Evolutionary conservation across 108 stramenopile species (phyloP).

Genomic region (Cylindrotheca closterium): DNA sequence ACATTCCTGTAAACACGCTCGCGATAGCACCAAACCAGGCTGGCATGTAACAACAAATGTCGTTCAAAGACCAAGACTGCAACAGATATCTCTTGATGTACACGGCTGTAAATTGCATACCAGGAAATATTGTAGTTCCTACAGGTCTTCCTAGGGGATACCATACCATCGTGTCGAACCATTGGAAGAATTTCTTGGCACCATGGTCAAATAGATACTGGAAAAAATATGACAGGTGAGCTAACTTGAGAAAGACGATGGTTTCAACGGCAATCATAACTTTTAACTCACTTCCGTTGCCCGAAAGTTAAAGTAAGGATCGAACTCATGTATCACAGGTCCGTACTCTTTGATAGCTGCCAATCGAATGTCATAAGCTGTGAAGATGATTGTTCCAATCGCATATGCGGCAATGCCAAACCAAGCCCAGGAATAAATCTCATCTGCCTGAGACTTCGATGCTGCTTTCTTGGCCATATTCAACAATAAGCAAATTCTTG

Average conservation of each 20-base stretch:
- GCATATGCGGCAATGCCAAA: constrained; percentile 53
- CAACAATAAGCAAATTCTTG: too few relatives aligned
- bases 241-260: constrained; percentile 91
- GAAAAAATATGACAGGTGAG: not conserved
- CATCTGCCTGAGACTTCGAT: constrained; percentile 2
- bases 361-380: constrained; percentile 86
- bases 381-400: constrained; percentile 37
- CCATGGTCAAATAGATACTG: constrained; percentile 81
- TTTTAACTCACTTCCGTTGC: constrained; percentile 88
- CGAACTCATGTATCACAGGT: constrained; percentile 98
- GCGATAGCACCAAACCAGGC: constrained; percentile 89
- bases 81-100: constrained; percentile 70
- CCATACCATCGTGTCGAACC: constrained; percentile 94
- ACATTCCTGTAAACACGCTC: constrained; percentile 60
- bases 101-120: constrained; percentile 96
- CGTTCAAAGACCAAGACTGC: constrained; percentile 72
- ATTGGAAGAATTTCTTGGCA: constrained; percentile 63
- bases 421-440: constrained; percentile 53
- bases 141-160: constrained; percentile 98
- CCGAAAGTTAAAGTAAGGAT: constrained; percentile 93
- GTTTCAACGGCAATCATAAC: constrained; percentile 82
- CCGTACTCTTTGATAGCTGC: constrained; percentile 91
- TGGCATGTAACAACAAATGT: constrained; percentile 91
- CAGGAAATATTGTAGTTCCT: constrained; percentile 98
- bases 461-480: not conserved